Evolutionary conservation across 805 yeast genomes (phyloP), one percentile per base, ranked within the genome.

Genomic region (Komagataella populi): DNA sequence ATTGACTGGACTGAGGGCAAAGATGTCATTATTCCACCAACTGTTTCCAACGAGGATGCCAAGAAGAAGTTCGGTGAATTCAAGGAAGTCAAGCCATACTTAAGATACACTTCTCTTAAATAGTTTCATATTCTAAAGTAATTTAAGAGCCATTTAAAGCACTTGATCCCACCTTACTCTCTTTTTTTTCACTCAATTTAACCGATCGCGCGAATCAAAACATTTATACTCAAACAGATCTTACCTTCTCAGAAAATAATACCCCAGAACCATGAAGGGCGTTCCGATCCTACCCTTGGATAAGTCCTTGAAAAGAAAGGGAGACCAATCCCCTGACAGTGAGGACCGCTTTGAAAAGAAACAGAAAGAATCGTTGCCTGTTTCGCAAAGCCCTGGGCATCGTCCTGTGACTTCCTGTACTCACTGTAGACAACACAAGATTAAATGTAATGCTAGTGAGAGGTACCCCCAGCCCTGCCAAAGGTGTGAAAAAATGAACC

Each of bases 331-430:
- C 23, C 30, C 10, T 47, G 44, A 18, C 39, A 7, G 7, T 12
- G 36, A 30, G 10, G 39, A 30, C 8, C 39, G 39, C 39, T 14
- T 30, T 10, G 39, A 7, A 30, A 30, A 30, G 23, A 47, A 50
- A 39, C 24, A 18, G 20, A 50, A 46, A n/a, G 43, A 43, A 17
- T 30, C 44, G n/a, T 20, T 14, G 22, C 23, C 44, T 8, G 14
- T 30, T 14, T 14, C 52, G 17, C 66, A 56, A n/a, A 61, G 59
- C 16, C 73, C 78, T 0, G 82, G 83, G 1, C 91, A 86, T 60
- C 69, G 96, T 52, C 96, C 96, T 0, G 95, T 89, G 1, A 87
- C 96, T 0, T 84, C 96, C 3, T 90, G 97, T 63, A 87, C 96
- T 0, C 93, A 88, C 63, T 90, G 97, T 62, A 78, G 97, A 50